A percentile compares a stretch with the other conserved stretches of the same genome.
These are phyloP conservation scores for Lecanosticta acicola DNA, from an alignment of 2,329 filamentous ascomycete species.

Conservation along the genomic window DNA sequence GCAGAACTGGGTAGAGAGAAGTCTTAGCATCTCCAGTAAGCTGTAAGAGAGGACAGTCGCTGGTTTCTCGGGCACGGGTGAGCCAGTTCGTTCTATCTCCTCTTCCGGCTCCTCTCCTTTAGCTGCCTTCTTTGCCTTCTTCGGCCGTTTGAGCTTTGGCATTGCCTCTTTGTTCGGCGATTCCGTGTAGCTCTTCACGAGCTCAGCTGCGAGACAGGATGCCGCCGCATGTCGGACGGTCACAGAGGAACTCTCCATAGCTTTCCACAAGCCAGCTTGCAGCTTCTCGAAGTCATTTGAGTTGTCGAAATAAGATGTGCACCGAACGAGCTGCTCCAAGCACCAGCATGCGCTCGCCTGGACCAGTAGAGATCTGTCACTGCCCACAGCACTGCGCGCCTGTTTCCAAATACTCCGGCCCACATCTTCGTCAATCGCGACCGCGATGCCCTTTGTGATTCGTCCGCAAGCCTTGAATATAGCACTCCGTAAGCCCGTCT, in stretches of 20 bases:
- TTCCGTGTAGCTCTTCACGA: constrained; percentile 75
- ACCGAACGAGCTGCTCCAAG: constrained; percentile 64
- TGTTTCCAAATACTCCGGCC: constrained; percentile 95
- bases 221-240: constrained; percentile 80
- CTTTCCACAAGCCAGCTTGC: constrained; percentile 75
- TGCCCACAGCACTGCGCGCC: constrained; percentile 65
- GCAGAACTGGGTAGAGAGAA: constrained; percentile 75
- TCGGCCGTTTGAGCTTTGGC: constrained; percentile 62
- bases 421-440: constrained; percentile 73
- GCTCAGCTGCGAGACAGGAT: constrained; percentile 73
- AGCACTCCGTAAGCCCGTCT: constrained; percentile 76
- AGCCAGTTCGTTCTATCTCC: constrained; percentile 66
- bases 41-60: constrained; percentile 66
- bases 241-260: constrained; percentile 69
- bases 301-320: constrained; percentile 80
- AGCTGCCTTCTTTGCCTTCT: constrained; percentile 64
- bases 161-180: constrained; percentile 46
- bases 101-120: constrained; percentile 57
- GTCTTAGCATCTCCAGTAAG: constrained; percentile 69
- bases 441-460: constrained; percentile 67
- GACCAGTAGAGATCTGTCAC: constrained; percentile 78
- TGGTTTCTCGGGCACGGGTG: constrained; percentile 67
- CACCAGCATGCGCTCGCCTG: constrained; percentile 74
- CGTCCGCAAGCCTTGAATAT: constrained; percentile 71
- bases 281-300: constrained; percentile 85